phyloP scores from a whole-genome alignment of 768 basidiomycete genomes.

The Candolleomyces aberdarensis region DNA sequence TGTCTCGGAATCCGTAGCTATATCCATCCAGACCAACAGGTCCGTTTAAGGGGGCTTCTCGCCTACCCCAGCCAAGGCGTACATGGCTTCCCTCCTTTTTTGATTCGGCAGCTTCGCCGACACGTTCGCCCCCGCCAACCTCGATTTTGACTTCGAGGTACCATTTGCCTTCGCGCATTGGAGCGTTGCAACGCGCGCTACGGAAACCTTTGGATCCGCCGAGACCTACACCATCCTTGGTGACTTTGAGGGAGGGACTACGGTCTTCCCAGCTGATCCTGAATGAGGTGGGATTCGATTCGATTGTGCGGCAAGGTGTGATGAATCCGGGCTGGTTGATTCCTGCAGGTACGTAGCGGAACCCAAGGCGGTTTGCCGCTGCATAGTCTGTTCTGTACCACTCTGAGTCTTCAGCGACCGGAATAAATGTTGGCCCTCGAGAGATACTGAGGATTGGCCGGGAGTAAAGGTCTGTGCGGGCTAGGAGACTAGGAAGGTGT shows the following conservation, averaged over 20 bases:
- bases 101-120: conserved; percentile 37
- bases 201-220: conserved; percentile 87
- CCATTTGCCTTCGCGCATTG: conserved; percentile 87
- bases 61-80: conserved; percentile 85
- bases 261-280: conserved; percentile 92
- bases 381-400: conserved; percentile 70
- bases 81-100: conserved; percentile 73
- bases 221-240: conserved; percentile 73
- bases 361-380: conserved; percentile 73
- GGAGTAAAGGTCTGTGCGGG: conserved; percentile 65
- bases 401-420: conserved; percentile 49
- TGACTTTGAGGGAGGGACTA: conserved; percentile 73
- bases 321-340: conserved; percentile 57
- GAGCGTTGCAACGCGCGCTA: conserved; percentile 86
- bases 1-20: conserved; percentile 89
- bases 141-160: conserved; percentile 89
- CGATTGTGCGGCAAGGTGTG: conserved; percentile 74
- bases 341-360: conserved; percentile 78
- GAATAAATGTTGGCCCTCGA: conserved; percentile 67
- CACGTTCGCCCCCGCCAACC: conserved; percentile 64
- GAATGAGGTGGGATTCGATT: conserved; percentile 65
- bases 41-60: conserved; percentile 91
- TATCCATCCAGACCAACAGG: conserved; percentile 95
- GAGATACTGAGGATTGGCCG: conserved; percentile 72
- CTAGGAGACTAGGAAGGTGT: conserved; percentile 42